Conservation (phyloP, 2,329 filamentous ascomycete species). For the Decorospora gaudefroyi region DNA sequence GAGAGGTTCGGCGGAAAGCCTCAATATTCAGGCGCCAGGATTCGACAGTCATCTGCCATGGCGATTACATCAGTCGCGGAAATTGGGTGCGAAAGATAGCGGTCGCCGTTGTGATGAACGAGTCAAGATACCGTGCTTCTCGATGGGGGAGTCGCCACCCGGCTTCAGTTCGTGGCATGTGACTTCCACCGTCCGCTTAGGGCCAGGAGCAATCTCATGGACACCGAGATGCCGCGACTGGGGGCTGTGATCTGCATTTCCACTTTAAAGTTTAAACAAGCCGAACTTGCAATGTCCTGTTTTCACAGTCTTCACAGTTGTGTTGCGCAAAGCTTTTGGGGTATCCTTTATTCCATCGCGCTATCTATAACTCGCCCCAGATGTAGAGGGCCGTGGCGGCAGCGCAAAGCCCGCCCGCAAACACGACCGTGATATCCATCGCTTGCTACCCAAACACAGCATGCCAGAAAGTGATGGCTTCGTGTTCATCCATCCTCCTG, state of each 20-base stretch:
- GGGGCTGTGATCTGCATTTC: not conserved
- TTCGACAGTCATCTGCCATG: conserved; percentile 41
- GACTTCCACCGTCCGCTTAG: conserved; percentile 19
- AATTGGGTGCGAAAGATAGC: conserved; percentile 26
- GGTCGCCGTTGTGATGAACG: conserved; percentile 16
- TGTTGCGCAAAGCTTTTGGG: too few relatives aligned
- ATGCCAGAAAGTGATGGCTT: conserved; percentile 13
- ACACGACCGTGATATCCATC: conserved; percentile 21
- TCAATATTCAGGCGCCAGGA: conserved; percentile 28
- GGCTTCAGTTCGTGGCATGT: conserved; percentile 31
- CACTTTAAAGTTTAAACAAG: not conserved
- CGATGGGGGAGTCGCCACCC: conserved; percentile 15
- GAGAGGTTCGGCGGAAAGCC: conserved; percentile 22
- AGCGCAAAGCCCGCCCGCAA: conserved; percentile 8
- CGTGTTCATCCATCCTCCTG: not conserved
- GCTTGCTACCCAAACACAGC: conserved; percentile 24
- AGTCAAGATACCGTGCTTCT: conserved; percentile 28
- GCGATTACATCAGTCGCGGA: conserved; percentile 28
- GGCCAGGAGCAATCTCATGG: conserved; percentile 17
- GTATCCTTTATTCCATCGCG: conserved; percentile 9
- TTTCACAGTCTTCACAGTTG: too few relatives aligned
- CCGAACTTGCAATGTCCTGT: too few relatives aligned
- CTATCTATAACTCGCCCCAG: conserved; percentile 2
- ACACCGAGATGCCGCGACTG: conserved; percentile 24
- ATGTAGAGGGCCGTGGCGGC: conserved; percentile 11